Conservation (phyloP, 2,329 filamentous ascomycete genomes). For the Diaporthe vexans region DNA sequence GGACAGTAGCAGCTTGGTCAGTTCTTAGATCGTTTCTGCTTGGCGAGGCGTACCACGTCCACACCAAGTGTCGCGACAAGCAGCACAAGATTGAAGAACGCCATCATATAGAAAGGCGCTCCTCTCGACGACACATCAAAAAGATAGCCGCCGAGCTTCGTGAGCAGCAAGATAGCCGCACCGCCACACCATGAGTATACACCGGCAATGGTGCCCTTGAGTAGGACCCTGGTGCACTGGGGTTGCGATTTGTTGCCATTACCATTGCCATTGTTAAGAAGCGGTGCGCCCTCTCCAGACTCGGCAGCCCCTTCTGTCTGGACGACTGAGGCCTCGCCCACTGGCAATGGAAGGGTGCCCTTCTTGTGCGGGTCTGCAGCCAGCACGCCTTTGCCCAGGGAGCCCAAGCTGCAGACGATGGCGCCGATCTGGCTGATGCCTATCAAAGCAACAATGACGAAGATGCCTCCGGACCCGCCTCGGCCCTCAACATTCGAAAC, state of each 20-base stretch:
- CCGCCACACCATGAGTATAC: constrained; percentile 94
- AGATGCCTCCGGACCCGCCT: constrained; percentile 77
- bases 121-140: constrained; percentile 83
- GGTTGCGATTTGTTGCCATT: constrained; percentile 34
- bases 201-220: constrained; percentile 95
- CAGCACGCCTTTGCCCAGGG: constrained; percentile 85
- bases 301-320: constrained; percentile 39
- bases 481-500: constrained; percentile 73
- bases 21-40: constrained; percentile 30
- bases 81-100: constrained; percentile 83
- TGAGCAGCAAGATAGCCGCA: constrained; percentile 89
- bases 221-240: constrained; percentile 63
- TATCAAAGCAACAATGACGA: constrained; percentile 82
- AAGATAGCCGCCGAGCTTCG: constrained; percentile 88
- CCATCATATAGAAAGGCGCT: constrained; percentile 96
- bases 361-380: constrained; percentile 55
- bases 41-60: constrained; percentile 55
- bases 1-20: neutral
- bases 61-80: constrained; percentile 69
- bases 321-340: constrained; percentile 33
- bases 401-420: constrained; percentile 94
- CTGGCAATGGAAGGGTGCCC: constrained; percentile 44
- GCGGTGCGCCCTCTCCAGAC: constrained; percentile 52
- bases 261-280: constrained; percentile 50
- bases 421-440: constrained; percentile 96